Evolutionary conservation across 768 basidiomycete species (phyloP).

Genomic region (Pulveroboletus sp.): DNA sequence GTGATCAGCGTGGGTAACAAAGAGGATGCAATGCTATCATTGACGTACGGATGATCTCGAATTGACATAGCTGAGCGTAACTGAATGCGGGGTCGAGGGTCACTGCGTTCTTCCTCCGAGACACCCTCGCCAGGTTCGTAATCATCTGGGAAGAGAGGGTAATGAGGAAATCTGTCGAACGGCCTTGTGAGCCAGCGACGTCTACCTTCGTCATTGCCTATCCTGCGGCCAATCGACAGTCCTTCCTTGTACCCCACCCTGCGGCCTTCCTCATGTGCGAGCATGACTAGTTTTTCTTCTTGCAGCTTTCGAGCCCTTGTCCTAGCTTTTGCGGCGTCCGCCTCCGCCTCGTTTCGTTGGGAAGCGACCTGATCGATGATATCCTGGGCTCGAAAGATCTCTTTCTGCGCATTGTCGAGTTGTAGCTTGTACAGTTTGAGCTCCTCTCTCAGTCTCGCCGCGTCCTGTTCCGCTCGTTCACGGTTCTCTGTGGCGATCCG

Average conservation of each 20-base stretch:
- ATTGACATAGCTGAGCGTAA: slow-evolving; percentile 14
- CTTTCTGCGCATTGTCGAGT: slow-evolving; percentile 41
- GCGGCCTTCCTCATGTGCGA: slow-evolving; percentile 42
- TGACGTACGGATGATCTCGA: slow-evolving; percentile 25
- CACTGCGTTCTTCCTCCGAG: slow-evolving; percentile 21
- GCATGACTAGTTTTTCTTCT: slow-evolving; percentile 37
- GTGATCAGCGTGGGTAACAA: slow-evolving; percentile 11
- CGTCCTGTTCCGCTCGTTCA: slow-evolving; percentile 35
- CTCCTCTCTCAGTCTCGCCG: slow-evolving; percentile 37
- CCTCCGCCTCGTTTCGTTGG: slow-evolving; percentile 42
- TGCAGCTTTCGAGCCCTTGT: slow-evolving; percentile 40
- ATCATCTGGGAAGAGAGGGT: slow-evolving; percentile 10
- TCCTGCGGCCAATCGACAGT: slow-evolving; percentile 29
- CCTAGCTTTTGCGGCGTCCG: slow-evolving; percentile 40
- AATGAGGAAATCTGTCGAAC: slow-evolving; percentile 10
- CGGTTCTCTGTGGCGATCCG: slow-evolving; percentile 38
- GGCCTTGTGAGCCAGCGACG: slow-evolving; percentile 6
- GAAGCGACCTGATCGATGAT: slow-evolving; percentile 40
- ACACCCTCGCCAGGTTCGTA: slow-evolving; percentile 9
- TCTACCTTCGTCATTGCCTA: slow-evolving; percentile 29
- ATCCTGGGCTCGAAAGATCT: slow-evolving; percentile 40
- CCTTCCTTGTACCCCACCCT: slow-evolving; percentile 40
- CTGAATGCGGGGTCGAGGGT: slow-evolving; percentile 11
- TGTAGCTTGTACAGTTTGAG: slow-evolving; percentile 43
- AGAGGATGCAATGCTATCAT: not conserved